phyloP scores from a whole-genome alignment of 345 rosid genomes.

The Rhodamnia rubescens region DNA sequence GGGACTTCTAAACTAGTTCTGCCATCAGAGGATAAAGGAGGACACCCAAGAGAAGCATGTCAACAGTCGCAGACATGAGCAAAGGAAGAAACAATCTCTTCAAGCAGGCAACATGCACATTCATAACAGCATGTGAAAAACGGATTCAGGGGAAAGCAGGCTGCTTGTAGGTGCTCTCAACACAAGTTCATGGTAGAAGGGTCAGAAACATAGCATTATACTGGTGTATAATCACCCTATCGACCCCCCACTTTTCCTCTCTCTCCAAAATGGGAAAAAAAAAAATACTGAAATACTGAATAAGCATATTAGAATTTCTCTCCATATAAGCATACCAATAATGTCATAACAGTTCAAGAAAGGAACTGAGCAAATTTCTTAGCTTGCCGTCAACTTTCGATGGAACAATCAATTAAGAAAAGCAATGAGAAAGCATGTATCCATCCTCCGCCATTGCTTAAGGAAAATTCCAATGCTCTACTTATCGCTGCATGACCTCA shows the following conservation, averaged over 20 bases:
- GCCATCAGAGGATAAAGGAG: conserved; percentile 6
- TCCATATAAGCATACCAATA: neutral
- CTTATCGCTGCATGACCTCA: neutral
- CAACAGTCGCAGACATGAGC: neutral
- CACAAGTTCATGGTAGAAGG: neutral
- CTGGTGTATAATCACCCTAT: neutral
- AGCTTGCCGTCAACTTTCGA: neutral
- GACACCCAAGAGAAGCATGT: neutral
- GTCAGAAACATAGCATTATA: neutral
- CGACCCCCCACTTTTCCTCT: neutral
- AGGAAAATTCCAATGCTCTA: neutral
- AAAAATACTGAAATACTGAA: neutral
- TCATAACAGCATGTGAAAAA: neutral
- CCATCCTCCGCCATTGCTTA: neutral
- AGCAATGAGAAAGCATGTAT: neutral
- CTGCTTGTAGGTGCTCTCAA: neutral
- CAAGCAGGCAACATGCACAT: neutral
- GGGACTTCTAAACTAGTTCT: conserved; percentile 65
- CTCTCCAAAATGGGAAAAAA: no score
- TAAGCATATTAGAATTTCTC: neutral
- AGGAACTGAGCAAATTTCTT: neutral
- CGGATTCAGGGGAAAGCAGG: neutral
- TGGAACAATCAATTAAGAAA: neutral
- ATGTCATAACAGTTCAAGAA: neutral
- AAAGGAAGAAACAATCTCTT: neutral